Conservation (phyloP, 2,329 filamentous ascomycete genomes). For the Aspergillus sp. region DNA sequence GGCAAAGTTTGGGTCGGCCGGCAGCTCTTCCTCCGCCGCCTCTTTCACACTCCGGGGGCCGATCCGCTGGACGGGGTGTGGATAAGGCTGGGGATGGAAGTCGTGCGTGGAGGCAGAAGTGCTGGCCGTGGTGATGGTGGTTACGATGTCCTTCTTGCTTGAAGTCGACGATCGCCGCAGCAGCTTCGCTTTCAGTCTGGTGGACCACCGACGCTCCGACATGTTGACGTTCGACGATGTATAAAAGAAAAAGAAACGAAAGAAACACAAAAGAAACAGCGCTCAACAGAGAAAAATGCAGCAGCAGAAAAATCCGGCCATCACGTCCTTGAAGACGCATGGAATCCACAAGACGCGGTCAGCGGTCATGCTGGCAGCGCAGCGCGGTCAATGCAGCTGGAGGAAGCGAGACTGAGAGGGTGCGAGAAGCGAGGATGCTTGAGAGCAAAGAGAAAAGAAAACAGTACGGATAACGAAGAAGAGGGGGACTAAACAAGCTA, state of each 20-base stretch:
- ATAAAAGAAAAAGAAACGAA: not conserved
- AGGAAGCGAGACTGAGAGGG: not conserved
- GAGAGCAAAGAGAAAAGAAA: not conserved
- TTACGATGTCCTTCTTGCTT: conserved; percentile 12
- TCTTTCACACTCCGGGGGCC: not conserved
- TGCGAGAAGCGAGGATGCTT: too few relatives aligned
- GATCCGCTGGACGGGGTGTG: not conserved
- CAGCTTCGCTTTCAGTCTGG: conserved; percentile 37
- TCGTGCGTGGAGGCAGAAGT: conserved; percentile 6
- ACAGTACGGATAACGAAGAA: not conserved
- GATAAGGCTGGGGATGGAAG: not conserved
- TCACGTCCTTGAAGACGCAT: conserved; percentile 9
- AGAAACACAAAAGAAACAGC: not conserved
- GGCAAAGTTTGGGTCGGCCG: conserved; percentile 11
- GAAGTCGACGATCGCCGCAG: conserved; percentile 37
- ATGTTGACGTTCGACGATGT: conserved; percentile 20
- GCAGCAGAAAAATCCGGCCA: not conserved
- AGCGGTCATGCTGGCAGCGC: not conserved
- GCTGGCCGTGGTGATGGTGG: conserved; percentile 8
- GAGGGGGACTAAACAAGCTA: too few relatives aligned
- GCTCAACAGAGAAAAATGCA: not conserved
- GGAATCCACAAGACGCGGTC: conserved; percentile 8
- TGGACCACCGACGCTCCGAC: conserved; percentile 36
- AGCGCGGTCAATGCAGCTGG: not conserved
- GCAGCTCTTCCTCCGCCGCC: conserved; percentile 13